Evolutionary conservation across 2,329 filamentous ascomycete species (phyloP), one percentile per base, ranked within the genome.

Genomic region (Aspergillus fischeri): DNA sequence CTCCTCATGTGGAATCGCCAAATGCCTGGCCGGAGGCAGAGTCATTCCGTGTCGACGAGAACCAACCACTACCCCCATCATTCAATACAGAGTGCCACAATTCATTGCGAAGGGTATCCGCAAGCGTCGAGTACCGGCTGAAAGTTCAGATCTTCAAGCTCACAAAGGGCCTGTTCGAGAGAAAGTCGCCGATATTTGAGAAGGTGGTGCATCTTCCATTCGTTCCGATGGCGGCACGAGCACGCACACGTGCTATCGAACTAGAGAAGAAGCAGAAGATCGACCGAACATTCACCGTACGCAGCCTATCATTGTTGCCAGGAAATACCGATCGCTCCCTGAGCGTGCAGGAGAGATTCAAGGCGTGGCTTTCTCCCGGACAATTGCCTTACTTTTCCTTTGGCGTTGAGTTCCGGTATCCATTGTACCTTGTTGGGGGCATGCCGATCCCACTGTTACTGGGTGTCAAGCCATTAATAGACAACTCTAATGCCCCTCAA

Each of bases 361-460:
- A 54, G 24, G 57, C 58, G 2, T 58, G 56, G 62, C 41, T 61
- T n/a, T 56, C 53, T 21, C 51, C 60, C 1, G 35, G 48, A 17
- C 62, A 56, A n/a, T 41, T 62, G 7, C 58, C 61, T n/a, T 49
- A 51, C 9, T 63, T 62, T 49, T 57, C 55, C 42, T 63, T 64
- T 28, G 53, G 49, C 3, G 58, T 54, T 1, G 47, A 49, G 1
- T 57, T 64, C 10, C 20, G 25, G 11, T 64, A 63, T 49, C 53
- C 58, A 5, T 57, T 48, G 0, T 28, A 53, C 1, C 49, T 64
- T 21, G 10, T 53, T 8, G 51, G 58, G 41, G 54, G 52, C 3
- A 21, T 28, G 20, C 56, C 62, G 17, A 17, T 62, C 4, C n/a
- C 29, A n/a, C 55, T 58, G 32, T 24, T 54, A 3, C 41, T 58